Conservation (phyloP, 805 yeast genomes). For the Sporopachydermia quercuum region DNA sequence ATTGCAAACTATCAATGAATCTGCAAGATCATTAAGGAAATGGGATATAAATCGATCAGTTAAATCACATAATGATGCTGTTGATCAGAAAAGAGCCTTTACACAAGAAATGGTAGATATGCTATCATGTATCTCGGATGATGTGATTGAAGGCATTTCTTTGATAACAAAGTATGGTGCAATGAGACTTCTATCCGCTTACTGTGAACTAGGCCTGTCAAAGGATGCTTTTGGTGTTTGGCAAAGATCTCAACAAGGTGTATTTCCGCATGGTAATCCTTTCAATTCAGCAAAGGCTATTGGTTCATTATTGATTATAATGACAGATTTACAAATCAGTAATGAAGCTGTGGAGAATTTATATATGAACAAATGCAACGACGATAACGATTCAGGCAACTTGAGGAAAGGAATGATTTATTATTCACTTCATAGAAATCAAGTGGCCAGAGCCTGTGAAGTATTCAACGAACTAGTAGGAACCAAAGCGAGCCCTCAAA, state of each 20-base stretch:
- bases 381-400: constrained; percentile 15
- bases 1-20: not conserved
- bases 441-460: constrained; percentile 49
- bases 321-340: constrained; percentile 15
- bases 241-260: not conserved
- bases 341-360: constrained; percentile 19
- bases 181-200: not conserved
- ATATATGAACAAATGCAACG: constrained; percentile 14
- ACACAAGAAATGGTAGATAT: not conserved
- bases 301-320: not conserved
- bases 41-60: not conserved
- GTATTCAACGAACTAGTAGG: constrained; percentile 46
- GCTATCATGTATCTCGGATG: not conserved
- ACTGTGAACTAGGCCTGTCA: not conserved
- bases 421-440: constrained; percentile 51
- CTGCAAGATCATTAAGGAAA: not conserved
- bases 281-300: not conserved
- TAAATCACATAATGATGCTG: constrained; percentile 1
- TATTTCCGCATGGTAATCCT: not conserved
- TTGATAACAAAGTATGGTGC: not conserved
- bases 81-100: not conserved
- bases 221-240: not conserved
- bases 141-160: not conserved
- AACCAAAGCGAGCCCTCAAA: constrained; percentile 26
- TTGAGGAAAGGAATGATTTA: constrained; percentile 60